A percentile compares a stretch with the other conserved stretches of the same genome.
Conservation (phyloP, 495 filamentous ascomycete genomes). For the Penicillium silybi region DNA sequence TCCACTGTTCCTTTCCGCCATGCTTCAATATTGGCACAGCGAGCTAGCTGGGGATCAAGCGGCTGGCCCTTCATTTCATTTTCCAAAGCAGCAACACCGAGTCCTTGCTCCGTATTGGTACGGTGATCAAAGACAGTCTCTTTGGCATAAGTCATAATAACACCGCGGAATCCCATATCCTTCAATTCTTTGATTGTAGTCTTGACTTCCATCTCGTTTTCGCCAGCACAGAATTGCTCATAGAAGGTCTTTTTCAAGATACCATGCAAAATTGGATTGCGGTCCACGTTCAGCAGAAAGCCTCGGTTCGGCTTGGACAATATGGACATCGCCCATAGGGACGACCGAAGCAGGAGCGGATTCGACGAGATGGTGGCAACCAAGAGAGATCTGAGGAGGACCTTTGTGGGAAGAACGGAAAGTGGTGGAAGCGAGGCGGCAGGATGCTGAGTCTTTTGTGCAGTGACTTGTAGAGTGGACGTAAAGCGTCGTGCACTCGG, state of each 20-base stretch:
- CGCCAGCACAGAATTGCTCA: conserved; percentile 46
- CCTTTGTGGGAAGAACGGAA: conserved; percentile 62
- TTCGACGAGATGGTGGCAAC: conserved; percentile 74
- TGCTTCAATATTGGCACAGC: conserved; percentile 54
- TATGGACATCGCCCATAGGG: conserved; percentile 57
- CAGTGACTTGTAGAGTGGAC: conserved; percentile 9
- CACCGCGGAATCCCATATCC: conserved; percentile 39
- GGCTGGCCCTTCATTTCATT: conserved; percentile 8
- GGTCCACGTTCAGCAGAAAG: conserved; percentile 36
- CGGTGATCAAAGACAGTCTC: conserved; percentile 41
- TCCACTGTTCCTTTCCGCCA: conserved; percentile 70
- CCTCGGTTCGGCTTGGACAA: conserved; percentile 39
- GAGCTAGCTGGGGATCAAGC: conserved; percentile 2
- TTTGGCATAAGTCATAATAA: conserved; percentile 45
- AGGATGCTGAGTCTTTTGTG: background rate
- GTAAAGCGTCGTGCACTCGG: conserved; percentile 4
- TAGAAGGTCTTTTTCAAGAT: conserved; percentile 45
- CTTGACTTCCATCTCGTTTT: conserved; percentile 31
- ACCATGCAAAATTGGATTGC: conserved; percentile 37
- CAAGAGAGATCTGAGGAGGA: conserved; percentile 69
- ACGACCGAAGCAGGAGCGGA: conserved; percentile 59
- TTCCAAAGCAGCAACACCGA: conserved; percentile 20
- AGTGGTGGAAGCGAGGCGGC: conserved; percentile 44
- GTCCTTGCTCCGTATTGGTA: conserved; percentile 25
- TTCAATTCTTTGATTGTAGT: conserved; percentile 34